Conservation (phyloP, 2,329 filamentous ascomycete species). For the Pseudogymnoascus sp. region DNA sequence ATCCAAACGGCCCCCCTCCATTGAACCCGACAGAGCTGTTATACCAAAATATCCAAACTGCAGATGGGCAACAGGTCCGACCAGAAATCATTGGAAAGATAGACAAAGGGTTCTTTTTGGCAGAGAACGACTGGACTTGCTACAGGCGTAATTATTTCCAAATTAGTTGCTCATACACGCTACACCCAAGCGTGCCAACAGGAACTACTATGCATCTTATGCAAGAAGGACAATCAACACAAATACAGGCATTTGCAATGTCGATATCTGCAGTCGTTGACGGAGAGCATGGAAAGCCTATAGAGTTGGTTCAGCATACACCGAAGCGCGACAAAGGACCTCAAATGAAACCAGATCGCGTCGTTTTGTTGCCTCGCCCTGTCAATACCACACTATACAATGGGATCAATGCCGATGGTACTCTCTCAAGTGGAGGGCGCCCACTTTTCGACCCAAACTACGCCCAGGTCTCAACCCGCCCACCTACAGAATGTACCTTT, state of each 20-base stretch:
- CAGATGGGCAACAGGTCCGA: slow-evolving; percentile 43
- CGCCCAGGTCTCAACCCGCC: slow-evolving; percentile 17
- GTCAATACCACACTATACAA: slow-evolving; percentile 5
- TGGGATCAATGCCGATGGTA: background rate
- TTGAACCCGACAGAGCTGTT: slow-evolving; percentile 34
- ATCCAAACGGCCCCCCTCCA: slow-evolving; percentile 26
- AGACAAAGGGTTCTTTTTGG: slow-evolving; percentile 63
- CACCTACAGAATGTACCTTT: slow-evolving; percentile 38
- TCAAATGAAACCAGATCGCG: slow-evolving; percentile 51
- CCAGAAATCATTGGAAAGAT: slow-evolving; percentile 61
- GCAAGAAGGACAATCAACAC: slow-evolving; percentile 23
- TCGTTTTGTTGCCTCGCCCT: slow-evolving; percentile 31
- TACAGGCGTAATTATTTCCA: slow-evolving; percentile 69
- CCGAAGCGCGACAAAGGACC: slow-evolving; percentile 67
- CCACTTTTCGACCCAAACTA: slow-evolving; percentile 16
- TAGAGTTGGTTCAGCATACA: slow-evolving; percentile 69
- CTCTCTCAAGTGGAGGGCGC: background rate
- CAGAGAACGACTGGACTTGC: slow-evolving; percentile 64
- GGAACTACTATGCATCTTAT: slow-evolving; percentile 37
- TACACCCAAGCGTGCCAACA: slow-evolving; percentile 40
- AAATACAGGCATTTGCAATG: slow-evolving; percentile 56
- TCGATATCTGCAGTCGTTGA: slow-evolving; percentile 62
- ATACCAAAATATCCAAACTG: slow-evolving; percentile 40
- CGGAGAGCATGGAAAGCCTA: slow-evolving; percentile 51
- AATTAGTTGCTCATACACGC: slow-evolving; percentile 55